These are phyloP conservation scores for Aspergillus puulaauensis DNA, from an alignment of 2,329 filamentous ascomycete species.

Conservation along the genomic window DNA sequence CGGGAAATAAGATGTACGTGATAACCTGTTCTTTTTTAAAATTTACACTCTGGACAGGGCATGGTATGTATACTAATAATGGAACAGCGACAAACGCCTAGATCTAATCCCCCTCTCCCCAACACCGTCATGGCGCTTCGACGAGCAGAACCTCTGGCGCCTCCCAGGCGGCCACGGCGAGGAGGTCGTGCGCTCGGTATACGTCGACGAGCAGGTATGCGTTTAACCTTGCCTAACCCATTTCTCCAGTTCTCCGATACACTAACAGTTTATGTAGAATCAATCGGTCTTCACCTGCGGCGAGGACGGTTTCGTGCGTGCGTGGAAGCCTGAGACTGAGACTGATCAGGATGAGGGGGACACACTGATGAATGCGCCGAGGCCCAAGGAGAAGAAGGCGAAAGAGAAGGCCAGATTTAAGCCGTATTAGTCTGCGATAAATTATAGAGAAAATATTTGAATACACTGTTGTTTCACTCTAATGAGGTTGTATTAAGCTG, in stretches of 20 bases:
- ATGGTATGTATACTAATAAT: background rate
- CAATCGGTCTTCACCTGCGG: constrained; percentile 44
- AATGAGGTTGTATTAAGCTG: too few species aligned
- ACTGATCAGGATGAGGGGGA: constrained; percentile 5
- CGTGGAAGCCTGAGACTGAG: constrained; percentile 30
- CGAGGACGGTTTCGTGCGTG: constrained; percentile 45
- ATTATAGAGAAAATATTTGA: background rate
- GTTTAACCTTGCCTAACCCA: background rate
- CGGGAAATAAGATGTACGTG: constrained; percentile 51
- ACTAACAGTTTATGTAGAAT: constrained; percentile 27
- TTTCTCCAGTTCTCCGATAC: background rate
- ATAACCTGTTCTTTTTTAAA: background rate
- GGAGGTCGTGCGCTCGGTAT: constrained; percentile 48
- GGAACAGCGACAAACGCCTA: constrained; percentile 38
- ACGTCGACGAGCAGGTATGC: constrained; percentile 44
- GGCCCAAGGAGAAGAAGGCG: constrained; percentile 33
- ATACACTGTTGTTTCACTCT: too few species aligned
- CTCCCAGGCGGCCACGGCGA: constrained; percentile 50
- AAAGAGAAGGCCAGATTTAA: constrained; percentile 39
- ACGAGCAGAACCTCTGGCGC: constrained; percentile 40
- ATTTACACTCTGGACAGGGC: too few species aligned
- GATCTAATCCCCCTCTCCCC: constrained; percentile 43
- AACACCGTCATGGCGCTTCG: constrained; percentile 39
- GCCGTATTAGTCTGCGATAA: constrained; percentile 27
- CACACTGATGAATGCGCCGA: constrained; percentile 22